These are phyloP conservation scores for Dioscorea cayenensis DNA, from an alignment of 116 monocot genomes.

Conservation along the genomic window DNA sequence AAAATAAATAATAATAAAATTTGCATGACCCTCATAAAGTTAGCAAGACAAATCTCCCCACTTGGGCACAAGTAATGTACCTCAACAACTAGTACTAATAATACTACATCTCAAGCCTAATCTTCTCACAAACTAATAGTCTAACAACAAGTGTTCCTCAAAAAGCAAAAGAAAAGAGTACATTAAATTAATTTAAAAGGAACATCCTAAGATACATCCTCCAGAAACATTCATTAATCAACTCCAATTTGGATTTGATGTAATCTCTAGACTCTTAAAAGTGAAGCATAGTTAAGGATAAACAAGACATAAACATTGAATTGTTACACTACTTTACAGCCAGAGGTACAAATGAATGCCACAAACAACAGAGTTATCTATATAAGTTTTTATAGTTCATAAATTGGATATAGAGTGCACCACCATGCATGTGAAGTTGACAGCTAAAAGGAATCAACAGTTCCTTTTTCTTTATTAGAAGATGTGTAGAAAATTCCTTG, in stretches of 20 bases:
- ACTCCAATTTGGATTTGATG: constrained; percentile 1
- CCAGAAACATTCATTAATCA: neutral
- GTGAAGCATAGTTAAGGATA: neutral
- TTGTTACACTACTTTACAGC: neutral
- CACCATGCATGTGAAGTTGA: neutral
- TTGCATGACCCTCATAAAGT: too few species aligned
- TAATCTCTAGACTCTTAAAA: neutral
- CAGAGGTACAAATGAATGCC: too few species aligned
- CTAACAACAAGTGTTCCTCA: too few species aligned
- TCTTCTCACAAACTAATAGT: too few species aligned
- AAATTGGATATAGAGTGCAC: neutral
- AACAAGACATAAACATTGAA: neutral
- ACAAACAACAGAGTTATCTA: neutral
- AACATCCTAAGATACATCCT: too few species aligned
- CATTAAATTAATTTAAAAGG: too few species aligned
- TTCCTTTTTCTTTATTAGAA: neutral
- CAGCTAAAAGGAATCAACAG: neutral
- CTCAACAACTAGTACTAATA: too few species aligned
- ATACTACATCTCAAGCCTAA: too few species aligned
- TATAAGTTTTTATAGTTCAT: neutral
- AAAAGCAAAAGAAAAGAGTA: too few species aligned
- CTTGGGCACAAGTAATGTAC: too few species aligned
- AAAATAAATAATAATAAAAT: too few species aligned
- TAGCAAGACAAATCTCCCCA: too few species aligned
- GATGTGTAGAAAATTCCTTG: neutral